These are phyloP conservation scores for Cladosporium sp. DNA, from an alignment of 2,329 filamentous ascomycete species.

Conservation along the genomic window DNA sequence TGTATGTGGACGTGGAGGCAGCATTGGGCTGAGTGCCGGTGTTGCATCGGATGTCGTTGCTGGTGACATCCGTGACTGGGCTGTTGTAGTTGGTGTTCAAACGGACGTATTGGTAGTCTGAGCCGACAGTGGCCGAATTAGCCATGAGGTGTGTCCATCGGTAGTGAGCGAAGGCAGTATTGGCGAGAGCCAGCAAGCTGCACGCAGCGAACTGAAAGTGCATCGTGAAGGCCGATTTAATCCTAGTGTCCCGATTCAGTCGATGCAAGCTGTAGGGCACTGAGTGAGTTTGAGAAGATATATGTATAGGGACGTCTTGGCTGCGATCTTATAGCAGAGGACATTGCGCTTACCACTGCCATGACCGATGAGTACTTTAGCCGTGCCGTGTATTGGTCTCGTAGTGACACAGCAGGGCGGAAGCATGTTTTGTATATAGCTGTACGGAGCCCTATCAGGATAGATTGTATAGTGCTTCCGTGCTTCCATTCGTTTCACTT, in stretches of 20 bases:
- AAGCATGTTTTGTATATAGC: conserved; percentile 1
- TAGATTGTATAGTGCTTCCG: background rate
- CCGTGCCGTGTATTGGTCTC: background rate
- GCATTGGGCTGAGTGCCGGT: conserved; percentile 15
- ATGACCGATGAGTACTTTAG: background rate
- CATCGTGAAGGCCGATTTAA: background rate
- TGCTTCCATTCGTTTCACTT: background rate
- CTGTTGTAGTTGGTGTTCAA: conserved; percentile 43
- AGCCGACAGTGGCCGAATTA: conserved; percentile 39
- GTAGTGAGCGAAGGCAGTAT: conserved; percentile 28
- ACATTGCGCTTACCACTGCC: background rate
- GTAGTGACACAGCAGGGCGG: background rate
- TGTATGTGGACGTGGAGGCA: conserved; percentile 32
- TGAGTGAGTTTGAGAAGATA: background rate
- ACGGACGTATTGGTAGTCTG: conserved; percentile 46
- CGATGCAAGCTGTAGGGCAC: background rate
- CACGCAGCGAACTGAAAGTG: background rate
- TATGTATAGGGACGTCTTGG: background rate
- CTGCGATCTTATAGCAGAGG: background rate
- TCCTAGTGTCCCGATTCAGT: background rate
- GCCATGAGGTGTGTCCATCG: conserved; percentile 36
- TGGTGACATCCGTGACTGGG: conserved; percentile 48
- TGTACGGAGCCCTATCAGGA: background rate
- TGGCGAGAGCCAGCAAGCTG: background rate
- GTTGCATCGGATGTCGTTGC: conserved; percentile 49